These are phyloP conservation scores for Xylogone sp. DNA, from an alignment of 2,329 filamentous ascomycete genomes.

Conservation along the genomic window DNA sequence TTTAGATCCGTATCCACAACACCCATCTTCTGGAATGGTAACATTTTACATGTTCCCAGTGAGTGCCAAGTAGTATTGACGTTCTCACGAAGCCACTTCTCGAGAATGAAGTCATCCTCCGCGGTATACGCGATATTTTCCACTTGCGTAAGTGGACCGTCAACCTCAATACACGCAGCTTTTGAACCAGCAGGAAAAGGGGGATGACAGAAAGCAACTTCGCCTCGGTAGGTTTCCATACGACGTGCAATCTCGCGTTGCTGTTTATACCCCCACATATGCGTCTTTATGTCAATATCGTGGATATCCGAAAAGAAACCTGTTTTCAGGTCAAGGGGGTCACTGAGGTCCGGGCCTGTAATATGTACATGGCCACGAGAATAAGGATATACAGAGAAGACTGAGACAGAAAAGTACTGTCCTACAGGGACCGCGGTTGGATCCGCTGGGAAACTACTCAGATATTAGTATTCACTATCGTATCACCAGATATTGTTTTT, in stretches of 20 bases:
- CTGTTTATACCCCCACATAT: constrained; percentile 60
- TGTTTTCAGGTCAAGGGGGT: constrained; percentile 47
- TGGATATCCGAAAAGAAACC: constrained; percentile 51
- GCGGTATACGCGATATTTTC: constrained; percentile 33
- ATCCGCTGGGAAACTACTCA: no score
- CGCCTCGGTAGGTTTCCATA: constrained; percentile 44
- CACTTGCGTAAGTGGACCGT: constrained; percentile 12
- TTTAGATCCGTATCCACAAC: constrained; percentile 35
- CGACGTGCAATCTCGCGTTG: constrained; percentile 55
- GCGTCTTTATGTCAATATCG: constrained; percentile 45
- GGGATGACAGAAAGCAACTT: constrained; percentile 36
- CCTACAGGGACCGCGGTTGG: no score
- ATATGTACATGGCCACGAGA: constrained; percentile 39
- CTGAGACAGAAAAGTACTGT: constrained; percentile 44
- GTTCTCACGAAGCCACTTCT: constrained; percentile 37
- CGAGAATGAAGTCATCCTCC: constrained; percentile 33
- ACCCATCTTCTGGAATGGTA: constrained; percentile 29
- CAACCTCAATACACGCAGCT: constrained; percentile 25
- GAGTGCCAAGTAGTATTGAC: constrained; percentile 37
- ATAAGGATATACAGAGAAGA: constrained; percentile 48
- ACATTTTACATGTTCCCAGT: constrained; percentile 37
- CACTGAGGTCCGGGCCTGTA: constrained; percentile 28
- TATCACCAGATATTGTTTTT: background rate
- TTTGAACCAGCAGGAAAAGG: constrained; percentile 36
- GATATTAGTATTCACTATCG: no score